Percentiles rank a stretch among this genome's conserved stretches.
phyloP scores from a whole-genome alignment of 768 basidiomycete species.

The Xerocomellus chrysenteron region DNA sequence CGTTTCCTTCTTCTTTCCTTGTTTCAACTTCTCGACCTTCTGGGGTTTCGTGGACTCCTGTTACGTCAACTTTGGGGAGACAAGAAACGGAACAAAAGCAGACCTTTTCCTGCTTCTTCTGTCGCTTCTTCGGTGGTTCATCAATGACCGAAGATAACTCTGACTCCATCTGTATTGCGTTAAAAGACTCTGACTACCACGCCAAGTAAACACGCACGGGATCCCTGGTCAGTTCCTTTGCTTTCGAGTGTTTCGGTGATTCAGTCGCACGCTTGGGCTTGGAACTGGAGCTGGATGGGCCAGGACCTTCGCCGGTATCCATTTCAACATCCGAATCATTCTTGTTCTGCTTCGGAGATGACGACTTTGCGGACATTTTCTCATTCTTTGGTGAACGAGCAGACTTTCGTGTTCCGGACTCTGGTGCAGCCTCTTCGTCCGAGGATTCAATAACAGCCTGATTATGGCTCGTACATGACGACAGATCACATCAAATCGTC shows the following conservation, averaged over 20 bases:
- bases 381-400: constrained; percentile 11
- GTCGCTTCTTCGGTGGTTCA: constrained; percentile 50
- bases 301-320: constrained; percentile 2
- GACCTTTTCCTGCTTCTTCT: constrained; percentile 41
- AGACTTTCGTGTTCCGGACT: constrained; percentile 1
- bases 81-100: neutral
- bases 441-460: constrained; percentile 32
- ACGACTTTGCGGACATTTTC: neutral
- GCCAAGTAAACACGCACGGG: constrained; percentile 18
- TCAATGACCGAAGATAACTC: constrained; percentile 61
- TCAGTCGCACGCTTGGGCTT: neutral
- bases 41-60: constrained; percentile 26
- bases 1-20: constrained; percentile 33
- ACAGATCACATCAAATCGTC: neutral
- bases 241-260: constrained; percentile 6
- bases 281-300: constrained; percentile 11
- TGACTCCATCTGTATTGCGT: constrained; percentile 33
- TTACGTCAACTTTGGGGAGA: neutral
- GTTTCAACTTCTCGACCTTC: constrained; percentile 26
- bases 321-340: constrained; percentile 12
- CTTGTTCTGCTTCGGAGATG: constrained; percentile 9
- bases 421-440: constrained; percentile 22
- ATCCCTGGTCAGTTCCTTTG: constrained; percentile 8
- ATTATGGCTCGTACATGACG: neutral
- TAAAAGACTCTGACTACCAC: constrained; percentile 21